Conservation (phyloP, 2,329 filamentous ascomycete species). For the Zasmidium cellare region DNA sequence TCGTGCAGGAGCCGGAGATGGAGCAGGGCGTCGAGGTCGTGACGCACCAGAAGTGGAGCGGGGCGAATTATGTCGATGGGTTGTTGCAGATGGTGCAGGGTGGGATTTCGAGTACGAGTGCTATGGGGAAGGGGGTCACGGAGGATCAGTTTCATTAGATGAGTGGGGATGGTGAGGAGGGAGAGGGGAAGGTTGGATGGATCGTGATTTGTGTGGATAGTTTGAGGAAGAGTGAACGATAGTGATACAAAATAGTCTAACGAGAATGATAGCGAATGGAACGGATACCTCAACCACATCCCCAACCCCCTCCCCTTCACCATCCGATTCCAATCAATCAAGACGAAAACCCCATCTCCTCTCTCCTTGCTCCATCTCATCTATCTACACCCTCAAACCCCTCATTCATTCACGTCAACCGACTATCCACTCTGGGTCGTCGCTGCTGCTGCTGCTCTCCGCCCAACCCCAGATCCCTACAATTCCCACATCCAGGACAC, state of each 20-base stretch:
- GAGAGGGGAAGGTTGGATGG: not conserved
- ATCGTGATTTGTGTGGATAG: too few relatives aligned
- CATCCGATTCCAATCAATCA: too few relatives aligned
- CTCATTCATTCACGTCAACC: not conserved
- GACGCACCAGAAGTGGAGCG: constrained; percentile 98
- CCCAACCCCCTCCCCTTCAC: not conserved
- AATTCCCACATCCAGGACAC: not conserved
- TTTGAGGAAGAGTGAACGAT: too few relatives aligned
- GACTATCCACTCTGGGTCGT: too few relatives aligned
- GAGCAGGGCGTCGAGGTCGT: constrained; percentile 87
- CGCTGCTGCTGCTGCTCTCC: not conserved
- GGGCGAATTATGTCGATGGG: constrained; percentile 92
- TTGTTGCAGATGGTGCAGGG: constrained; percentile 96
- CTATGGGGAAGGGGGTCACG: constrained; percentile 97
- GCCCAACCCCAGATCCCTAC: not conserved
- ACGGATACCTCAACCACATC: too few relatives aligned
- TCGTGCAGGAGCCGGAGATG: constrained; percentile 98
- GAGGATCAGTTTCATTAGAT: constrained; percentile 78
- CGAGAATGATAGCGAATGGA: not conserved
- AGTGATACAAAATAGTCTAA: too few relatives aligned
- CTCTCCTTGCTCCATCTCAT: too few relatives aligned
- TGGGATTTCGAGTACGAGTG: constrained; percentile 85
- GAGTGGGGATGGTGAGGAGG: not conserved
- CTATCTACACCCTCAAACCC: not conserved
- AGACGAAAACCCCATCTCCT: too few relatives aligned